Conservation (phyloP, 2,329 filamentous ascomycete species). For the Fusarium pseudoanthophilum region DNA sequence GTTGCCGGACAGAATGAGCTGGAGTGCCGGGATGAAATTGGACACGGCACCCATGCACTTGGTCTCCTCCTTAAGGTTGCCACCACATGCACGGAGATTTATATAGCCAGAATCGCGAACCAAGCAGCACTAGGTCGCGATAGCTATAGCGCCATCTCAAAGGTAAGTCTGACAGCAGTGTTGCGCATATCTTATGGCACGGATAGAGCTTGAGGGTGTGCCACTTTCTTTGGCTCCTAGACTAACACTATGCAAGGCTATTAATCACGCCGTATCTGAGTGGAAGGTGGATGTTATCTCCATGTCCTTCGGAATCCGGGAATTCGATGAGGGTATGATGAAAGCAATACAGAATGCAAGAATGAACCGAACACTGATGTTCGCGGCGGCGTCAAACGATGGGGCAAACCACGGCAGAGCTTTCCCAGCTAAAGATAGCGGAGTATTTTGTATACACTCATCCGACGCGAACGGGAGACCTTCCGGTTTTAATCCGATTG, state of each 20-base stretch:
- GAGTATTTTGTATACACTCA: conserved; percentile 27
- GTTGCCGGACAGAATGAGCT: not conserved
- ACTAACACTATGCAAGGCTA: not conserved
- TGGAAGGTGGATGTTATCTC: conserved; percentile 1
- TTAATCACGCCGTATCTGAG: not conserved
- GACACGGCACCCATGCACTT: conserved; percentile 1
- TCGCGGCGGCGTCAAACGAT: conserved; percentile 23
- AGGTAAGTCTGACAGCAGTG: not conserved
- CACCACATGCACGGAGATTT: not conserved
- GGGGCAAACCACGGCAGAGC: conserved; percentile 1
- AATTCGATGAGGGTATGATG: not conserved
- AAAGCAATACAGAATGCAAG: not conserved
- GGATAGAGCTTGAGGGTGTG: not conserved
- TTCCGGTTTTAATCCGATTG: conserved; percentile 18
- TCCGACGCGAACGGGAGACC: conserved; percentile 7
- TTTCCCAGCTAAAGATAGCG: conserved; percentile 9
- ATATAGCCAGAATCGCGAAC: not conserved
- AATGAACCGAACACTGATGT: not conserved
- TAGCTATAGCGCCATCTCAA: not conserved
- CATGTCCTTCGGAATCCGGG: conserved; percentile 18
- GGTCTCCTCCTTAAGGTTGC: not conserved
- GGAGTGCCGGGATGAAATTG: not conserved
- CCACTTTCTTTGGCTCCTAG: not conserved
- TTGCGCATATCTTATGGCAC: not conserved
- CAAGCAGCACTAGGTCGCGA: not conserved